phyloP scores from a whole-genome alignment of 345 rosid species.

The Populus euphratica region DNA sequence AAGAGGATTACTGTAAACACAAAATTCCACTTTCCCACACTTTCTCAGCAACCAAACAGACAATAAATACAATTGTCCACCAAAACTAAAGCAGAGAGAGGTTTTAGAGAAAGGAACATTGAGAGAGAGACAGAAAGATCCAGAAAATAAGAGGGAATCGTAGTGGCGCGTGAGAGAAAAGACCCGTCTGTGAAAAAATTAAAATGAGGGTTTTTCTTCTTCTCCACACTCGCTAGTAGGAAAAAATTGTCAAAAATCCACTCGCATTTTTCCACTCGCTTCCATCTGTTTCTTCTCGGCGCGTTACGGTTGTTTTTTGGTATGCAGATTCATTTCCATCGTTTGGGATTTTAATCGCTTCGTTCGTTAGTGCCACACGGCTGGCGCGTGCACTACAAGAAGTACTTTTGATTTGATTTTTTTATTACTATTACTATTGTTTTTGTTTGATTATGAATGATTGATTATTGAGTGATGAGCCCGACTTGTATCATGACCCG shows the following conservation, averaged over 20 bases:
- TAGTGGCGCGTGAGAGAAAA: not conserved
- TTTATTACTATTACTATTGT: too few species aligned
- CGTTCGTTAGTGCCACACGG: not conserved
- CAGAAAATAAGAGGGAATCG: not conserved
- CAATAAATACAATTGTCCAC: not conserved
- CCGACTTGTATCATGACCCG: too few species aligned
- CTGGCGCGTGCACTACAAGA: not conserved
- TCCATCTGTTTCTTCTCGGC: not conserved
- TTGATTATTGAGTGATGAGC: too few species aligned
- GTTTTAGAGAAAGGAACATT: not conserved
- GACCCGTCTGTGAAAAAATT: constrained; percentile 5
- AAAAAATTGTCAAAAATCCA: not conserved
- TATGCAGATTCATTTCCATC: not conserved
- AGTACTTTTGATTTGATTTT: too few species aligned
- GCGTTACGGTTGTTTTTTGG: not conserved
- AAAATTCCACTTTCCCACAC: not conserved
- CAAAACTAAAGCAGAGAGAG: not conserved
- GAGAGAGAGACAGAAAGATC: not conserved
- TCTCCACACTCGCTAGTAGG: not conserved
- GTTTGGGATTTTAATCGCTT: not conserved
- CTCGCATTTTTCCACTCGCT: constrained; percentile 15
- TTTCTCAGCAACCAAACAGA: constrained; percentile 1
- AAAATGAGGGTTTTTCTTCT: constrained; percentile 1
- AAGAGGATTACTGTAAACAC: not conserved
- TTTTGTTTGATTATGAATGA: too few species aligned